Evolutionary conservation across 257 asterid species (phyloP).

Genomic region (Solanum piurae): DNA sequence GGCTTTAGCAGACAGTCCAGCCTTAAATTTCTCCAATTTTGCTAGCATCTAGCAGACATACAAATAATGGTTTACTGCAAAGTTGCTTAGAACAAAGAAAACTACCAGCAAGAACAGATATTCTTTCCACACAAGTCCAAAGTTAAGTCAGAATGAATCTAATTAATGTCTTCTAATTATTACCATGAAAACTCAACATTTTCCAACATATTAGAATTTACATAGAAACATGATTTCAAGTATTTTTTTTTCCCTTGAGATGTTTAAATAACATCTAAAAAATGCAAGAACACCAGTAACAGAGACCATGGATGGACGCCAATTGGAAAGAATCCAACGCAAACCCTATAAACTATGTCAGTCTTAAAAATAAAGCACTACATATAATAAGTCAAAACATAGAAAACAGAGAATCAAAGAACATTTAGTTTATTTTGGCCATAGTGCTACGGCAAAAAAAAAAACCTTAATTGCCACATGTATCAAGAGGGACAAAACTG

Average conservation of each 20-base stretch:
- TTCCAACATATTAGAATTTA: not conserved
- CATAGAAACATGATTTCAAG: not conserved
- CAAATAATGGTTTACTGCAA: not conserved
- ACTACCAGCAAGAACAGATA: not conserved
- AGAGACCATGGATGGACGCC: not conserved
- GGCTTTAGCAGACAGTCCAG: slow-evolving; percentile 36
- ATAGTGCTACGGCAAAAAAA: not conserved
- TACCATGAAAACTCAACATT: not conserved
- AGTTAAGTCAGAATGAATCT: not conserved
- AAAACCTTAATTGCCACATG: not conserved
- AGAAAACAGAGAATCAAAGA: not conserved
- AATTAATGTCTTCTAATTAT: not conserved
- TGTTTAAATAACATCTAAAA: not conserved
- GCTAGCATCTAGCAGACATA: slow-evolving; percentile 47
- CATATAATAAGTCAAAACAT: not conserved
- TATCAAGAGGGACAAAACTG: not conserved
- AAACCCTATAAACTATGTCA: not conserved
- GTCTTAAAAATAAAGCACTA: not conserved
- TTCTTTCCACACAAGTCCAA: not conserved
- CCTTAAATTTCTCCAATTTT: slow-evolving; percentile 65
- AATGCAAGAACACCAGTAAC: not conserved
- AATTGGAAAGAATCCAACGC: not conserved
- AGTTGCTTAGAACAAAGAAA: not conserved
- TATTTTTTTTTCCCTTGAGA: not conserved
- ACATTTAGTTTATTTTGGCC: not conserved